phyloP scores from a whole-genome alignment of 2,329 filamentous ascomycete genomes.

The Didymella pinodella region DNA sequence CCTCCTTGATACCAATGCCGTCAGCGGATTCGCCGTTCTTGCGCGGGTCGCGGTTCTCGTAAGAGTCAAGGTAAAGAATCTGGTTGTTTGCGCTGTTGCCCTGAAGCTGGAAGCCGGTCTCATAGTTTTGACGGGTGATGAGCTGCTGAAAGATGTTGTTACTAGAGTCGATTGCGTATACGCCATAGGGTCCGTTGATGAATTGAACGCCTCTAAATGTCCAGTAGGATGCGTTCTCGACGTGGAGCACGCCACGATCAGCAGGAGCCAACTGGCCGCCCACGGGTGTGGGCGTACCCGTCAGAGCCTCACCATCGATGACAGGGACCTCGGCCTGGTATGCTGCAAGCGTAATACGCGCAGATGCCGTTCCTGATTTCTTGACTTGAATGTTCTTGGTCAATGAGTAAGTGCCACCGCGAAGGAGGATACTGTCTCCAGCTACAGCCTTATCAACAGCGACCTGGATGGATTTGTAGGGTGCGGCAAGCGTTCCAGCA shows the following conservation, averaged over 20 bases:
- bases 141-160: conserved; percentile 51
- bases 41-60: conserved; percentile 49
- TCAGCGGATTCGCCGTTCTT: conserved; percentile 63
- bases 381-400: conserved; percentile 59
- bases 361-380: conserved; percentile 49
- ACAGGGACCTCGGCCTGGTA: conserved; percentile 57
- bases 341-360: conserved; percentile 54
- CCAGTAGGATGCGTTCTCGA: conserved; percentile 58
- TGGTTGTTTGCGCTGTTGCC: conserved; percentile 39
- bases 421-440: conserved; percentile 58
- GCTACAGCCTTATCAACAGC: conserved; percentile 57
- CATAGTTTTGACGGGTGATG: conserved; percentile 53
- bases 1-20: conserved; percentile 59
- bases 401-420: conserved; percentile 56
- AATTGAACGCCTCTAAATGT: conserved; percentile 54
- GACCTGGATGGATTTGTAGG: conserved; percentile 58
- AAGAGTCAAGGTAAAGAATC: conserved; percentile 37
- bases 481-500: conserved; percentile 52
- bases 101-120: conserved; percentile 52
- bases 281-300: conserved; percentile 54
- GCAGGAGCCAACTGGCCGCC: conserved; percentile 51
- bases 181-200: conserved; percentile 52
- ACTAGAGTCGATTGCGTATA: conserved; percentile 47
- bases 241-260: conserved; percentile 59
- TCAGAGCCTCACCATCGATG: conserved; percentile 56